These are phyloP conservation scores for Yarrowia yakushimensis DNA, from an alignment of 805 yeast genomes.

Conservation along the genomic window DNA sequence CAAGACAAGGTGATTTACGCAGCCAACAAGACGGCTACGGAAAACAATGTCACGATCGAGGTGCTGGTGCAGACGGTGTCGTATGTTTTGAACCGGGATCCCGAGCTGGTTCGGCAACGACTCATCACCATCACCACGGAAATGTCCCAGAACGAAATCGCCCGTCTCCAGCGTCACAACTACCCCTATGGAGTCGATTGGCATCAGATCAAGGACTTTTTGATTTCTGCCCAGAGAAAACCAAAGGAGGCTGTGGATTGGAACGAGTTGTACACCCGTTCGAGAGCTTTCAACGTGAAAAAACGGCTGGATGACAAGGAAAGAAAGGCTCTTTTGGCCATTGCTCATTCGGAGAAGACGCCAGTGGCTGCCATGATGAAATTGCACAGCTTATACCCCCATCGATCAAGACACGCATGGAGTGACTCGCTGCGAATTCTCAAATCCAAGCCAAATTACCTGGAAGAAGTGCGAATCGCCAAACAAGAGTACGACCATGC, in stretches of 20 bases:
- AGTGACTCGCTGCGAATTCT: conserved; percentile 16
- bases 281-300: conserved; percentile 19
- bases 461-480: background rate
- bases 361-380: conserved; percentile 1
- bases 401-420: conserved; percentile 21
- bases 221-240: conserved; percentile 13
- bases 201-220: conserved; percentile 14
- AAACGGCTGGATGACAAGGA: conserved; percentile 21
- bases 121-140: background rate
- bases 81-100: conserved; percentile 17
- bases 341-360: background rate
- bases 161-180: conserved; percentile 21
- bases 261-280: conserved; percentile 17
- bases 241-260: conserved; percentile 17
- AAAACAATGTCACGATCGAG: conserved; percentile 16
- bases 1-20: conserved; percentile 23
- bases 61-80: conserved; percentile 20
- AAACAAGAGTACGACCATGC: background rate
- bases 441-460: background rate
- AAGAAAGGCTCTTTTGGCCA: conserved; percentile 1
- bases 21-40: conserved; percentile 19
- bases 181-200: conserved; percentile 24
- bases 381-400: conserved; percentile 14
- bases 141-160: conserved; percentile 6
- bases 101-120: conserved; percentile 2